phyloP scores from a whole-genome alignment of 1,139 yeast genomes.

The Kodamaea sp. region DNA sequence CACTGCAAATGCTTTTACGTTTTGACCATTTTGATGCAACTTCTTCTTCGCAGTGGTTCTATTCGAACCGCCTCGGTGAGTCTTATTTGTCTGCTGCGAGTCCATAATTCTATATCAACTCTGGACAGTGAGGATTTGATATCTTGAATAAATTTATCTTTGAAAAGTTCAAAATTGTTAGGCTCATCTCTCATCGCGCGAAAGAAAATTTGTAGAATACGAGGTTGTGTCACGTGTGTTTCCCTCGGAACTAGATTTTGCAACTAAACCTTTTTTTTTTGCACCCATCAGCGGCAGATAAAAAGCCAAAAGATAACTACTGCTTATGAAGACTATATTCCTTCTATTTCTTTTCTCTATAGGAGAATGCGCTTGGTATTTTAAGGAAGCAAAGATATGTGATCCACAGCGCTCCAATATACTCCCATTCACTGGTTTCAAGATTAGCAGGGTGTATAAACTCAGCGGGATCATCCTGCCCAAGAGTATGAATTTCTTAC shows the following conservation, averaged over 20 bases:
- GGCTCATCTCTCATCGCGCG: conserved; percentile 9
- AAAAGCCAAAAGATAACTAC: too few relatives aligned
- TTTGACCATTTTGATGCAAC: conserved; percentile 85
- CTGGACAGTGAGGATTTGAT: too few relatives aligned
- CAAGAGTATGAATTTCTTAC: conserved; percentile 43
- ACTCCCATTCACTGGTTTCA: conserved; percentile 59
- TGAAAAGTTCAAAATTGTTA: not conserved
- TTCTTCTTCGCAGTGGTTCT: conserved; percentile 75
- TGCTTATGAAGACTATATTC: not conserved
- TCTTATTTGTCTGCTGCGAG: conserved; percentile 51
- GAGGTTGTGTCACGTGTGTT: conserved; percentile 4
- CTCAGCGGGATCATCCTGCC: conserved; percentile 34
- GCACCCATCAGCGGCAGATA: conserved; percentile 2
- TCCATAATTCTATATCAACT: conserved; percentile 10
- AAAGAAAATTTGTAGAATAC: conserved; percentile 5
- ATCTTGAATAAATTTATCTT: conserved; percentile 5
- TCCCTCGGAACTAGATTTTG: not conserved
- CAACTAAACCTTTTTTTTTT: conserved; percentile 2
- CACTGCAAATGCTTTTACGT: conserved; percentile 93
- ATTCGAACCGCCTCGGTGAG: conserved; percentile 53
- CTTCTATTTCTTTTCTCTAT: not conserved
- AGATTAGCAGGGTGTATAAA: conserved; percentile 50
- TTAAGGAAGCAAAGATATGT: conserved; percentile 33
- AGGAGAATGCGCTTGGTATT: conserved; percentile 16
- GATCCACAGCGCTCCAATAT: conserved; percentile 26